A percentile compares a stretch with the other conserved stretches of the same genome.
Conservation (phyloP, 2,329 filamentous ascomycete genomes). For the Chalara sp. region DNA sequence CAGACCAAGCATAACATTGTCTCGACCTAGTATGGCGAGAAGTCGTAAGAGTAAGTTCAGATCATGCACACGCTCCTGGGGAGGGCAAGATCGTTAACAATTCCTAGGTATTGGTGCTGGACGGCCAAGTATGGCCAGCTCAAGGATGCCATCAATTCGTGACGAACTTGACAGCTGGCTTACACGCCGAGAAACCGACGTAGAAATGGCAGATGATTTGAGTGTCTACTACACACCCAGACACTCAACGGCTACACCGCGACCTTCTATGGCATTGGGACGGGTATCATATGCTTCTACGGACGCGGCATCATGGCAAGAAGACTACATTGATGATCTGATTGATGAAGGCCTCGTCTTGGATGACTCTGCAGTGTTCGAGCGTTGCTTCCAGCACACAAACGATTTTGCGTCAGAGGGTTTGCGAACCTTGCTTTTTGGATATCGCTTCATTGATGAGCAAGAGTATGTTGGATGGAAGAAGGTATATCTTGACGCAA, state of each 20-base stretch:
- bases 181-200: constrained; percentile 35
- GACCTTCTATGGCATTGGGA: constrained; percentile 29
- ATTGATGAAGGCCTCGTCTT: constrained; percentile 54
- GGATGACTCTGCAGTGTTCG: constrained; percentile 47
- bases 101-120: constrained; percentile 18
- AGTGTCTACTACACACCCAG: constrained; percentile 35
- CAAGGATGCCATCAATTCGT: constrained; percentile 28
- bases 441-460: constrained; percentile 69
- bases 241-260: constrained; percentile 32
- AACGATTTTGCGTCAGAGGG: constrained; percentile 86
- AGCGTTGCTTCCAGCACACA: constrained; percentile 79
- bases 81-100: constrained; percentile 3
- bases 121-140: constrained; percentile 22
- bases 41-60: constrained; percentile 6
- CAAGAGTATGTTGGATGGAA: constrained; percentile 73
- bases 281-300: constrained; percentile 23
- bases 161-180: constrained; percentile 29
- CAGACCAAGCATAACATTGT: constrained; percentile 13
- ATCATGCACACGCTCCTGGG: neutral
- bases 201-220: constrained; percentile 34
- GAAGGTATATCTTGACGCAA: constrained; percentile 67
- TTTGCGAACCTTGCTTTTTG: constrained; percentile 77
- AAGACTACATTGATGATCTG: constrained; percentile 47
- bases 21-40: constrained; percentile 14
- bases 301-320: constrained; percentile 25